Percentiles rank a stretch among this genome's conserved stretches.
Evolutionary conservation across 1,284 basidiomycete species (phyloP).

Genomic region (Neolentinus lepideus): DNA sequence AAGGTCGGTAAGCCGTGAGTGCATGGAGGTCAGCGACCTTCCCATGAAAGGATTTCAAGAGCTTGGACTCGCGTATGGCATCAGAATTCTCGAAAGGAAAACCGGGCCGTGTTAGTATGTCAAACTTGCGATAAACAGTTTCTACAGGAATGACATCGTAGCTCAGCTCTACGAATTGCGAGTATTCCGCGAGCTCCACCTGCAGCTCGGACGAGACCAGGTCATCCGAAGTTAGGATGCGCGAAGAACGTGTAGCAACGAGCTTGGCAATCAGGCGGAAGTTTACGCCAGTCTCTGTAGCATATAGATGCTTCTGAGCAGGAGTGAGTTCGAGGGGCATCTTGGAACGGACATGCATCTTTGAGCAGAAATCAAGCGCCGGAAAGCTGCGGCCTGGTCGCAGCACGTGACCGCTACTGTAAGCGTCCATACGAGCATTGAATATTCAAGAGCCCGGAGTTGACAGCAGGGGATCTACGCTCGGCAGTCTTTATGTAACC

Average conservation of each 20-base stretch:
- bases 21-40: conserved; percentile 32
- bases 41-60: conserved; percentile 32
- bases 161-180: conserved; percentile 44
- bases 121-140: conserved; percentile 32
- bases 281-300: conserved; percentile 38
- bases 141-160: conserved; percentile 23
- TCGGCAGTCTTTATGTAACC: no score
- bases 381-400: no score
- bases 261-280: conserved; percentile 44
- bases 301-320: conserved; percentile 38
- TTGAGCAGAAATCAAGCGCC: no score
- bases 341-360: background rate
- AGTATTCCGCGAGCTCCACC: conserved; percentile 34
- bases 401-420: background rate
- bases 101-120: conserved; percentile 26
- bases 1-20: conserved; percentile 34
- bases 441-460: no score
- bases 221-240: conserved; percentile 30
- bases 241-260: conserved; percentile 33
- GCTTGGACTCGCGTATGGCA: conserved; percentile 24
- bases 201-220: conserved; percentile 27
- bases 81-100: conserved; percentile 45
- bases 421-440: background rate
- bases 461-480: no score
- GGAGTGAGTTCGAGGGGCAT: conserved; percentile 4